Evolutionary conservation across 2,329 filamentous ascomycete genomes (phyloP), one percentile per base, ranked within the genome.

Genomic region (Beauveria varroae): DNA sequence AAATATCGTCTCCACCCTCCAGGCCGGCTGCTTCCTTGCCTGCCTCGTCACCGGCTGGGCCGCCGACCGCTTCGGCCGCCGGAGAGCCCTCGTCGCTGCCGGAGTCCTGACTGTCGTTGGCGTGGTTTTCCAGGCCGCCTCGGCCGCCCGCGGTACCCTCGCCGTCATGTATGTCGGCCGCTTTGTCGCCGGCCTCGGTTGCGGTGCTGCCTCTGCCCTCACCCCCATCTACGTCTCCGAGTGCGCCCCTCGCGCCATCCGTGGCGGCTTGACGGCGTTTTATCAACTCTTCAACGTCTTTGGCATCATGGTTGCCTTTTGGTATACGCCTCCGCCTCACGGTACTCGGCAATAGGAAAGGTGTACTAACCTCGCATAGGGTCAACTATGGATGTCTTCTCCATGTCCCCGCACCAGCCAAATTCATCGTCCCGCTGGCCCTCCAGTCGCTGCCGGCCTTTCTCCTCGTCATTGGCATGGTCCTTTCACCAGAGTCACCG

Each of bases 1-100:
- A 65, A 89, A 88, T 64, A 78, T 90, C 62, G 87, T 89, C 30
- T 88, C 86, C n/a, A 87, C 84, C 0, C 79, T 90, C 10, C 86
- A 90, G 72, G 86, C 82, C 47, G 87, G 87, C 56, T 87, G 85
- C 64, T 89, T 89, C 70, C 76, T 82, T 57, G 86, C 86, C 41
- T 85, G 85, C 62, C 77, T 89, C 64, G 64, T 82, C 60, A 80
- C 81, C 7, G 79, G 78, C 40, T 83, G 78, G 75, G 67, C 81
- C 49, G 78, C 82, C 5, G 83, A 86, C 66, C 73, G 69, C 65
- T 82, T 73, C 65, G 86, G 86, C 18, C 80, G 86, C 57, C 81
- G 81, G 51, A 67, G 65, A 16, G 77, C 78, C 26, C 76, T 91
- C 34, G 77, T 89, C 24, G 71, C 76, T 20, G 79, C 83, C 6